Evolutionary conservation across 78 protist species (phyloP).

Genomic region (Dictyostelium capitatum): DNA sequence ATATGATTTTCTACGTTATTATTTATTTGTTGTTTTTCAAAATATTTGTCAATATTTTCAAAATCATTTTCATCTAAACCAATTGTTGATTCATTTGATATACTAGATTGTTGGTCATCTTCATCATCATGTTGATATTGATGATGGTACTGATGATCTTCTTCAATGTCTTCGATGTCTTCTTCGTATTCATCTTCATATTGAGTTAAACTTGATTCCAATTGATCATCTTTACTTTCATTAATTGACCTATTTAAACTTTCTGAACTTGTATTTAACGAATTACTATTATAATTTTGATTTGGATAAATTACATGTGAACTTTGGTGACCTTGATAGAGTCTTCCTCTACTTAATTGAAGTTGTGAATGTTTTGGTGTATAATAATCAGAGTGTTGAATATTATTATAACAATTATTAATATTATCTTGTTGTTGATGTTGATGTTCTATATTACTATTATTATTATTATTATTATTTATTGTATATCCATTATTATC

Average conservation of each 20-base stretch:
- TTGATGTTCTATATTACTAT: neutral
- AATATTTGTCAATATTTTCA: constrained; percentile 49
- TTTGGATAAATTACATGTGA: constrained; percentile 9
- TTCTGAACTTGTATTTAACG: neutral
- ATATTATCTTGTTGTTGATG: neutral
- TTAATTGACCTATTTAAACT: constrained; percentile 4
- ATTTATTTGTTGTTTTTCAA: neutral
- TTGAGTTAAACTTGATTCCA: neutral
- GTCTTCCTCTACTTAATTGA: constrained; percentile 8
- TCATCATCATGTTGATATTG: neutral
- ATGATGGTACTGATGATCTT: neutral
- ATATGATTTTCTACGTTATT: neutral
- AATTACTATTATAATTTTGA: constrained; percentile 8
- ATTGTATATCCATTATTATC: neutral
- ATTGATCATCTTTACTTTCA: neutral
- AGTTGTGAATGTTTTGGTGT: constrained; percentile 12
- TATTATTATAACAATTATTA: neutral
- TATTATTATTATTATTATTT: neutral
- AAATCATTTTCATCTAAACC: constrained; percentile 71
- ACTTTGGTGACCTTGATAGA: constrained; percentile 21
- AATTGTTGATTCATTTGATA: neutral
- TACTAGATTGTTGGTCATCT: neutral
- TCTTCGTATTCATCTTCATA: neutral
- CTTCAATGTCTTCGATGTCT: neutral
- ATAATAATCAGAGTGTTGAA: neutral